These are phyloP conservation scores for Magnaporthiopsis rhizophila DNA, from an alignment of 2,329 filamentous ascomycete genomes.

Conservation along the genomic window DNA sequence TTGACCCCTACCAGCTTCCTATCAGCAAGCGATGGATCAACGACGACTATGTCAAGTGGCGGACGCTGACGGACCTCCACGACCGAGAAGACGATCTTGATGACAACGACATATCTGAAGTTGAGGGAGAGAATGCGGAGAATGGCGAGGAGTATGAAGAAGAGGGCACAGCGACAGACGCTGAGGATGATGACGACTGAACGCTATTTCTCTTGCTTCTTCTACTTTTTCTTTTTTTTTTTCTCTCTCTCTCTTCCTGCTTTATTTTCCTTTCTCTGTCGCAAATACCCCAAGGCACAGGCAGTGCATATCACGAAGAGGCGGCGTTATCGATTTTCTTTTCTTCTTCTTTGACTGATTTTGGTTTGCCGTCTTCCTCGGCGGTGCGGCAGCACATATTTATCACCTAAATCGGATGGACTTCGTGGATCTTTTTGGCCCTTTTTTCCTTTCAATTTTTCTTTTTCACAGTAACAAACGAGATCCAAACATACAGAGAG, in stretches of 20 bases:
- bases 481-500: not conserved
- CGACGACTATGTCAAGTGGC: constrained; percentile 75
- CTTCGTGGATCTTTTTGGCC: not conserved
- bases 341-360: not conserved
- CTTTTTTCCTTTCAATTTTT: not conserved
- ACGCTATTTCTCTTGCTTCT: not conserved
- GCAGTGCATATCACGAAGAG: not conserved
- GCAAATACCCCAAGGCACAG: not conserved
- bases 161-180: constrained; percentile 21
- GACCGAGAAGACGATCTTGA: constrained; percentile 35
- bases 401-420: not conserved
- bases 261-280: not conserved
- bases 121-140: constrained; percentile 36
- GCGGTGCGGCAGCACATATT: too few species aligned
- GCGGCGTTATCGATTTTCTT: not conserved
- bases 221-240: not conserved
- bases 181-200: constrained; percentile 14
- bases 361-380: not conserved
- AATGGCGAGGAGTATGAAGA: constrained; percentile 33
- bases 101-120: not conserved
- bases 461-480: not conserved
- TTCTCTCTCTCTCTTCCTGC: too few species aligned
- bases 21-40: constrained; percentile 83
- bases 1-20: constrained; percentile 90
- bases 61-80: constrained; percentile 62